Evolutionary conservation across 805 yeast genomes (phyloP).

Genomic region (Candida saitoana): DNA sequence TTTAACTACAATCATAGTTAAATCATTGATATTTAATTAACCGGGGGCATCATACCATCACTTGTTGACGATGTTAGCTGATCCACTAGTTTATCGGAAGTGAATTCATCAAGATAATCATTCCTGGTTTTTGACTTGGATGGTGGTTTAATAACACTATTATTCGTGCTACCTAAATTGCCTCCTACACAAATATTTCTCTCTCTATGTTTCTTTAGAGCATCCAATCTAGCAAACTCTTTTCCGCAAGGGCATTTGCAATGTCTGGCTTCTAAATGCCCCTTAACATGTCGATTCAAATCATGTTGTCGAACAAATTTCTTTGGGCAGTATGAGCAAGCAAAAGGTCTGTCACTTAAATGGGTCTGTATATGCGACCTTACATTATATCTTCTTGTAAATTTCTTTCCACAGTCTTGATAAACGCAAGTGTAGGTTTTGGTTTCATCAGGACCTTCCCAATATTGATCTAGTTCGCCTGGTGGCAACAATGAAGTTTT

Average conservation of each 20-base stretch:
- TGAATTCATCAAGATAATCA: slow-evolving; percentile 10
- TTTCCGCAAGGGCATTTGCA: slow-evolving; percentile 88
- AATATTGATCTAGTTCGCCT: slow-evolving; percentile 80
- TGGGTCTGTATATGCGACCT: slow-evolving; percentile 97
- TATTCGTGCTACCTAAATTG: slow-evolving; percentile 20
- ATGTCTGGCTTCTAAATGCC: slow-evolving; percentile 71
- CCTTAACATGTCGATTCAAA: slow-evolving; percentile 80
- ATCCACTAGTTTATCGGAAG: slow-evolving; percentile 11
- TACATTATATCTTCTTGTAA: slow-evolving; percentile 85
- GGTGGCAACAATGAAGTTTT: slow-evolving; percentile 75
- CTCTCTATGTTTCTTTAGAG: slow-evolving; percentile 73
- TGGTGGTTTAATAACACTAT: slow-evolving; percentile 23
- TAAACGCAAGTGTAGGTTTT: slow-evolving; percentile 71
- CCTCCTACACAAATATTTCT: slow-evolving; percentile 85
- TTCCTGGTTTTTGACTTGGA: slow-evolving; percentile 3
- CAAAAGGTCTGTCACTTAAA: slow-evolving; percentile 87
- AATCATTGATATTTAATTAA: neutral
- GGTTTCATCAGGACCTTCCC: slow-evolving; percentile 73
- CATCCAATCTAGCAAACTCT: slow-evolving; percentile 85
- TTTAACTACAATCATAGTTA: neutral
- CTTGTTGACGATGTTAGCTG: slow-evolving; percentile 5
- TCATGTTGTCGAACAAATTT: slow-evolving; percentile 96
- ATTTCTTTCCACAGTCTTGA: slow-evolving; percentile 74
- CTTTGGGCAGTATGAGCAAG: slow-evolving; percentile 72
- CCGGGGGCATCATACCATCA: neutral